A percentile compares a stretch with the other conserved stretches of the same genome.
phyloP scores from a whole-genome alignment of 1,139 yeast species.

The Yamadazyma pseudoaaseri region DNA sequence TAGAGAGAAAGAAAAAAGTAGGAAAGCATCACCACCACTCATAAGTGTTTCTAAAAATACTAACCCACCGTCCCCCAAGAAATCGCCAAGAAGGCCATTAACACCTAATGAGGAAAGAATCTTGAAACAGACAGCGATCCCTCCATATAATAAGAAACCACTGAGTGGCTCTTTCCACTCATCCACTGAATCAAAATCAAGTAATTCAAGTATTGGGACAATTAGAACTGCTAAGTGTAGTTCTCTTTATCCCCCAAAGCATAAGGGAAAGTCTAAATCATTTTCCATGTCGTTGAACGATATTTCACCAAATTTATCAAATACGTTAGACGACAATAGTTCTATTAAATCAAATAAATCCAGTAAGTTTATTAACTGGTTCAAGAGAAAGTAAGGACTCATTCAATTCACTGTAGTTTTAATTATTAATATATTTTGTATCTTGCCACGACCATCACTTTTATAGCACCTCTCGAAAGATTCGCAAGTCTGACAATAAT shows the following conservation, averaged over 20 bases:
- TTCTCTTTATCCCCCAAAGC: constrained; percentile 1
- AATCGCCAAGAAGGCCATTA: constrained; percentile 25
- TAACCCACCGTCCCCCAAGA: constrained; percentile 7
- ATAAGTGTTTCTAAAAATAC: constrained; percentile 17
- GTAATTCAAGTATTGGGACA: no score
- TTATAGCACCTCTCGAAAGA: neutral
- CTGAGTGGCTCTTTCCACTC: constrained; percentile 1
- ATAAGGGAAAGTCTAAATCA: constrained; percentile 12
- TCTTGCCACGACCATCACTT: neutral
- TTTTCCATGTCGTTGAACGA: no score
- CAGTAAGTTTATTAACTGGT: constrained; percentile 15
- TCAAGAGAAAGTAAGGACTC: constrained; percentile 12
- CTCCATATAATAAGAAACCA: constrained; percentile 15
- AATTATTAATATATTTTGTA: no score
- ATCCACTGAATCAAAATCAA: neutral
- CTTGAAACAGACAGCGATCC: constrained; percentile 30
- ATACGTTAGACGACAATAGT: constrained; percentile 7
- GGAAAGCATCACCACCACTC: constrained; percentile 13
- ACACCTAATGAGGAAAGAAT: constrained; percentile 30
- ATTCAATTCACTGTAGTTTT: neutral
- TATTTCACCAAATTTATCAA: constrained; percentile 12
- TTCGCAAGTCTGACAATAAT: constrained; percentile 12
- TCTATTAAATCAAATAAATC: constrained; percentile 12
- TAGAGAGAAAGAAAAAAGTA: constrained; percentile 3
- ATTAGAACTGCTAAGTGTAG: no score